Conservation (phyloP, 192 early-diverging fungal species). For the Linnemannia elongata region DNA sequence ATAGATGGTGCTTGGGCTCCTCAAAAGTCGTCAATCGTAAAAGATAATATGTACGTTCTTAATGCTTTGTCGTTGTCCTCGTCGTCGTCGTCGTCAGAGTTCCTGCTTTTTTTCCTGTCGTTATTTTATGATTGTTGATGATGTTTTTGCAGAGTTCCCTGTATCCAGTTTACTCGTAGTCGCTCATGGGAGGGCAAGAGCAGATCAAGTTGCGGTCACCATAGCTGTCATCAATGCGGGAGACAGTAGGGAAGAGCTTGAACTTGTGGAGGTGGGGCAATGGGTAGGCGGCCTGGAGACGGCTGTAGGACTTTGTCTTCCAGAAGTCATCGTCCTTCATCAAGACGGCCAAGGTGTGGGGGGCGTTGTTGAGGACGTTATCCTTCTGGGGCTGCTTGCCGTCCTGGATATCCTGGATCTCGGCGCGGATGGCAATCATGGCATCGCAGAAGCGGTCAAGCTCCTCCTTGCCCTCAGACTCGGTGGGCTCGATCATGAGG, state of each 20-base stretch:
- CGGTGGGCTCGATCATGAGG: conserved; percentile 99
- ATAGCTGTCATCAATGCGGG: conserved; percentile 93
- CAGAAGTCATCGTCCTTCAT: conserved; percentile 79
- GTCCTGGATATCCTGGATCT: conserved; percentile 91
- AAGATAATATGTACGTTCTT: neutral
- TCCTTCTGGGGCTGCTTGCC: conserved; percentile 87
- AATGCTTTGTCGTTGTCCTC: neutral
- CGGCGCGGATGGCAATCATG: conserved; percentile 94
- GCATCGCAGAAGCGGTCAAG: conserved; percentile 98
- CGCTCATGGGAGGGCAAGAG: conserved; percentile 94
- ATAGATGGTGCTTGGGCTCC: neutral
- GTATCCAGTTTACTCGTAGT: conserved; percentile 63
- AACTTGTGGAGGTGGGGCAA: conserved; percentile 81
- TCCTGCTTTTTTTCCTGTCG: neutral
- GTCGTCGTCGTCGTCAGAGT: neutral
- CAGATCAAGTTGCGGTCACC: conserved; percentile 96
- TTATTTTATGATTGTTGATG: neutral
- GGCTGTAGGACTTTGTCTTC: conserved; percentile 85
- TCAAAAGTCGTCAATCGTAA: conserved; percentile 9
- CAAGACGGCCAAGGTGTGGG: conserved; percentile 87
- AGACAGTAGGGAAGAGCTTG: conserved; percentile 99
- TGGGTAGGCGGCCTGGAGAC: conserved; percentile 94
- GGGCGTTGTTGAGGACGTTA: conserved; percentile 91
- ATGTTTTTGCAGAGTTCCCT: neutral
- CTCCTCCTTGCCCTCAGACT: conserved; percentile 94